Conservation (phyloP, 192 early-diverging fungal species). For the Backusella morwellensis region DNA sequence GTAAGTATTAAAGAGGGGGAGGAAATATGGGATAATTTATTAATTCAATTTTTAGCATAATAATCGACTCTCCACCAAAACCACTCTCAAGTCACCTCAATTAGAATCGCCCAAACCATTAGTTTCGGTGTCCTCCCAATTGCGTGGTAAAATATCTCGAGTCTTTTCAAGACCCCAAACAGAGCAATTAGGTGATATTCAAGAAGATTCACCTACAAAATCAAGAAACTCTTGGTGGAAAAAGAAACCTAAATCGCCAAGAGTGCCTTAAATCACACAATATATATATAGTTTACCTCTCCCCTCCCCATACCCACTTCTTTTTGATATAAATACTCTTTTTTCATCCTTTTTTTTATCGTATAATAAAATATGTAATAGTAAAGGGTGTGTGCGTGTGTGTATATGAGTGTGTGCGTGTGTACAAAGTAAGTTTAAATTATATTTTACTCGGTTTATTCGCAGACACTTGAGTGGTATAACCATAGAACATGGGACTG, state of each 20-base stretch:
- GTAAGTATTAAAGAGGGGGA: neutral
- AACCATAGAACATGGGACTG: slow-evolving; percentile 28
- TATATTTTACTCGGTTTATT: slow-evolving; percentile 7
- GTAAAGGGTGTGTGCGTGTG: neutral
- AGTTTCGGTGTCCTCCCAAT: slow-evolving; percentile 18
- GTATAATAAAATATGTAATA: neutral
- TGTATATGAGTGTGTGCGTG: neutral
- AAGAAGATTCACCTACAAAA: slow-evolving; percentile 8
- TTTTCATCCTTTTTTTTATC: neutral
- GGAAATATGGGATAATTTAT: neutral
- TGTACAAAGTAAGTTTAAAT: neutral
- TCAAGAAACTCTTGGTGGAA: slow-evolving; percentile 9
- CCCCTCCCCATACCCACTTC: neutral
- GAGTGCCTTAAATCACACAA: neutral
- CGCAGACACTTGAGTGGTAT: neutral
- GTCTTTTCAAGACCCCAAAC: slow-evolving; percentile 7
- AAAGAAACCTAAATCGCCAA: neutral
- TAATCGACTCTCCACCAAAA: neutral
- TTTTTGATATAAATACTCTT: neutral
- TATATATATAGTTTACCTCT: neutral
- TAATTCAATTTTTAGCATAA: neutral
- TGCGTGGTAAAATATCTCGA: slow-evolving; percentile 10
- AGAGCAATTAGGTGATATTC: neutral
- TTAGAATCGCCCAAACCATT: slow-evolving; percentile 2
- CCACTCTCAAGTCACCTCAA: neutral